Percentiles rank a stretch among this genome's conserved stretches.
Evolutionary conservation across 345 rosid genomes (phyloP).

Genomic region (Pugionium cornutum): DNA sequence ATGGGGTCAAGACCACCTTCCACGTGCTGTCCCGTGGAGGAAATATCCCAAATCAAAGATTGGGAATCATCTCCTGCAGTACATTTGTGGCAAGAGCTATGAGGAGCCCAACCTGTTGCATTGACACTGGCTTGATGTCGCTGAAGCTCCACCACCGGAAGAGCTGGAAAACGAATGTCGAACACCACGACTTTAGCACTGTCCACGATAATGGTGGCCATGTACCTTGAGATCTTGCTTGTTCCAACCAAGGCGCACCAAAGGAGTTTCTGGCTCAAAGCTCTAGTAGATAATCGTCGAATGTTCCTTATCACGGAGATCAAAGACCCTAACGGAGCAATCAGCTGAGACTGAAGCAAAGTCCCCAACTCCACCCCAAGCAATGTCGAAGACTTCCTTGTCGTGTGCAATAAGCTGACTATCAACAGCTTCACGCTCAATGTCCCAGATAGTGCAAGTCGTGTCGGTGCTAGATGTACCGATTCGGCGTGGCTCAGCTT

Average conservation of each 20-base stretch:
- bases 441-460: slow-evolving; percentile 96
- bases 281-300: slow-evolving; percentile 92
- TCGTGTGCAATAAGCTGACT: slow-evolving; percentile 97
- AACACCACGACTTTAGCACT: slow-evolving; percentile 88
- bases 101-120: slow-evolving; percentile 99
- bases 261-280: slow-evolving; percentile 88
- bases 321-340: slow-evolving; percentile 88
- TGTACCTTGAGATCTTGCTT: slow-evolving; percentile 94
- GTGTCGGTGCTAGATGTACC: slow-evolving; percentile 93
- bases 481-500: slow-evolving; percentile 87
- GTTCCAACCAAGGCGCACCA: slow-evolving; percentile 96
- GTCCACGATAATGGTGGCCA: slow-evolving; percentile 98
- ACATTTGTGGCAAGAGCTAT: slow-evolving; percentile 92
- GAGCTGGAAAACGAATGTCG: slow-evolving; percentile 89
- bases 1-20: slow-evolving; percentile 97
- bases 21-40: slow-evolving; percentile 93
- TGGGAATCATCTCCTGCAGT: slow-evolving; percentile 97
- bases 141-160: slow-evolving; percentile 92
- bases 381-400: slow-evolving; percentile 94
- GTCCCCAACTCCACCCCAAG: slow-evolving; percentile 96
- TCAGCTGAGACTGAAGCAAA: slow-evolving; percentile 94
- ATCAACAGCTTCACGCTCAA: slow-evolving; percentile 79
- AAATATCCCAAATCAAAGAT: slow-evolving; percentile 95
- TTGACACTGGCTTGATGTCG: slow-evolving; percentile 88
- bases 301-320: slow-evolving; percentile 86